phyloP scores from a whole-genome alignment of 73 alveolate species.

The Symbiodinium natans region DNA sequence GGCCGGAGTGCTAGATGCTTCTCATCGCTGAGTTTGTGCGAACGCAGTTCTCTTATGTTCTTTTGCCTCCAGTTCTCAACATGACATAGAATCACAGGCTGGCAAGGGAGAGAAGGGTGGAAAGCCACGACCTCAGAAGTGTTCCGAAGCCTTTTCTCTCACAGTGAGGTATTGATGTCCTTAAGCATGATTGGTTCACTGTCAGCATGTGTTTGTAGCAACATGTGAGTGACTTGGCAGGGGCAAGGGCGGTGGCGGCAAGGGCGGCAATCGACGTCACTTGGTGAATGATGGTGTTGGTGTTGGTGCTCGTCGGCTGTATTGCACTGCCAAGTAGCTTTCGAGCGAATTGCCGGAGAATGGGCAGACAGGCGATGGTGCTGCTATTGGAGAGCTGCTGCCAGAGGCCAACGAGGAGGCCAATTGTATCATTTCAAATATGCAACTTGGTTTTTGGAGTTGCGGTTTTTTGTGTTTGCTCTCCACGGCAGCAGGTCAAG shows the following conservation, averaged over 20 bases:
- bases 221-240: conserved; percentile 11
- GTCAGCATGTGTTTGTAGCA: too few relatives aligned
- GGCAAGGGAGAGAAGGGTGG: conserved; percentile 70
- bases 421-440: background rate
- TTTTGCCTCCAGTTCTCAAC: background rate
- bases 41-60: too few relatives aligned
- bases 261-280: conserved; percentile 66
- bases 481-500: conserved; percentile 76
- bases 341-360: too few relatives aligned
- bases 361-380: conserved; percentile 94
- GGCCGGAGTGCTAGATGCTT: background rate
- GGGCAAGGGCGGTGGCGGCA: conserved; percentile 82
- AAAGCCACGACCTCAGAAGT: conserved; percentile 17
- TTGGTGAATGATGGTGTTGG: background rate
- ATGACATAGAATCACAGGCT: too few relatives aligned
- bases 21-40: too few relatives aligned
- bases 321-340: too few relatives aligned
- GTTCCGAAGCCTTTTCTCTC: background rate
- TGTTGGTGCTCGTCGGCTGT: too few relatives aligned
- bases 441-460: background rate
- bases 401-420: conserved; percentile 92
- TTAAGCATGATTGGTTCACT: too few relatives aligned
- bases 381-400: conserved; percentile 88
- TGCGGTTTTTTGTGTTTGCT: background rate
- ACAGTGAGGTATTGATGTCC: too few relatives aligned